A percentile compares a stretch with the other conserved stretches of the same genome.
phyloP scores from a whole-genome alignment of 148 eudicot species.

The Drosera capensis region DNA sequence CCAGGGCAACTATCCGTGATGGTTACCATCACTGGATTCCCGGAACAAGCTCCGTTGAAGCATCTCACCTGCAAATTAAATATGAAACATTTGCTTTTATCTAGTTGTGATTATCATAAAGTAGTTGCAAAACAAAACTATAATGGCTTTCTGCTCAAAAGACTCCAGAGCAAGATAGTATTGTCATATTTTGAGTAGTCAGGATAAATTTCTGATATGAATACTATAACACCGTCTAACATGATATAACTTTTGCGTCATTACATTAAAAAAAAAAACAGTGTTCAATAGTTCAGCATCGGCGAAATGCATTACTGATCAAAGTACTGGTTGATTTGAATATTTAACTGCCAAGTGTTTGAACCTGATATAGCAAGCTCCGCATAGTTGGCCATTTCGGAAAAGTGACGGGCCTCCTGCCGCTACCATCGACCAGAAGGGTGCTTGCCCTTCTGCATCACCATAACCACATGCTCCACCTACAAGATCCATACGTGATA shows the following conservation, averaged over 20 bases:
- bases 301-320: no score
- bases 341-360: no score
- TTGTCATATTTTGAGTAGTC: no score
- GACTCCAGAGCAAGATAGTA: neutral
- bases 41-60: constrained; percentile 46
- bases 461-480: constrained; percentile 84
- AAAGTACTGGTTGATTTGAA: no score
- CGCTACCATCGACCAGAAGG: constrained; percentile 42
- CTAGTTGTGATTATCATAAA: no score
- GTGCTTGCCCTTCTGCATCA: constrained; percentile 32
- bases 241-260: no score
- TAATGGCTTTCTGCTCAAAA: neutral
- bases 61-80: constrained; percentile 40
- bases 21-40: constrained; percentile 41
- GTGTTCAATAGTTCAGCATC: no score
- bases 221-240: no score
- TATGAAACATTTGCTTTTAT: neutral
- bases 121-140: no score
- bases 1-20: constrained; percentile 68
- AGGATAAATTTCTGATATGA: no score
- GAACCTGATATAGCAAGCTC: constrained; percentile 75
- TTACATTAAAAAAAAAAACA: no score
- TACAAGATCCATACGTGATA: constrained; percentile 5
- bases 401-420: constrained; percentile 55
- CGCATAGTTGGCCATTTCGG: constrained; percentile 45